Evolutionary conservation across 2,329 filamentous ascomycete species (phyloP).

Genomic region (Verticillium isaacii): DNA sequence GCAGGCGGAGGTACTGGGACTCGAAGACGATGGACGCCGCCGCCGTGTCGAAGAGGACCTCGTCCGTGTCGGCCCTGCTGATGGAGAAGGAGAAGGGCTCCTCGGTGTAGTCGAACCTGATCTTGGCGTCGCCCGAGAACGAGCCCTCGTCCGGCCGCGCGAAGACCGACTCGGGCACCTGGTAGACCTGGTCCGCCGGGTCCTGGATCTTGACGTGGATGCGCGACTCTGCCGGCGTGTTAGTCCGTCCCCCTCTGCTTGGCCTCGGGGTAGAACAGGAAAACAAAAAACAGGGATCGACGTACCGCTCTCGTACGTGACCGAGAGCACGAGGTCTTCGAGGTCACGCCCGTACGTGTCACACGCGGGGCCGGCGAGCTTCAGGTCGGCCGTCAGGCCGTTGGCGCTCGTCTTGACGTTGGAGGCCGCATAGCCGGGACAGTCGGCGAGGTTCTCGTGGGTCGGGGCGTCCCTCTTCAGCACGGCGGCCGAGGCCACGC

Average conservation of each 20-base stretch:
- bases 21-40: constrained; percentile 65
- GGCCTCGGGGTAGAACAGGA: no score
- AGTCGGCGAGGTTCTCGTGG: constrained; percentile 1
- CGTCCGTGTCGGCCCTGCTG: constrained; percentile 45
- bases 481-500: neutral
- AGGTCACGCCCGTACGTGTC: constrained; percentile 18
- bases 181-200: constrained; percentile 63
- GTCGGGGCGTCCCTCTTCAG: neutral
- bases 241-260: neutral
- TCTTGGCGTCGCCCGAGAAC: constrained; percentile 28
- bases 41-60: constrained; percentile 63
- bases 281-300: no score
- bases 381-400: constrained; percentile 45
- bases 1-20: constrained; percentile 74
- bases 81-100: constrained; percentile 66
- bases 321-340: constrained; percentile 19
- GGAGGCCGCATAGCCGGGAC: constrained; percentile 37
- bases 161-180: constrained; percentile 65
- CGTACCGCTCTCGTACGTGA: constrained; percentile 26
- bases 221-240: constrained; percentile 47
- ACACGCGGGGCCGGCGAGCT: constrained; percentile 17
- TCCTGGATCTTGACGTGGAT: constrained; percentile 74
- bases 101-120: constrained; percentile 39
- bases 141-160: constrained; percentile 46
- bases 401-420: constrained; percentile 48